Conservation (phyloP, 164 flowering plant genomes). For the Berberis thunbergii region DNA sequence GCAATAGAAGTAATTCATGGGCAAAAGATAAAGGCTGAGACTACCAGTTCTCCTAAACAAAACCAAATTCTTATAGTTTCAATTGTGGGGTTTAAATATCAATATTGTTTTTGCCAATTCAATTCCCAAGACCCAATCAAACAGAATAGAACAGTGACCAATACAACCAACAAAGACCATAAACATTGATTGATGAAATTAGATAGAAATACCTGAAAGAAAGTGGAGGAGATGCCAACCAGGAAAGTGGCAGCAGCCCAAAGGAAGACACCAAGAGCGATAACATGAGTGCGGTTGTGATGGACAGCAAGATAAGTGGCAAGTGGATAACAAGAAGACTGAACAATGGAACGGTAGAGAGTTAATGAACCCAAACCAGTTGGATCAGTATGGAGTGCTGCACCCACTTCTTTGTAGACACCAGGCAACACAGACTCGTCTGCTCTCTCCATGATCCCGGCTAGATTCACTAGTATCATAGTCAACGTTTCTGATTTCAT, state of each 20-base stretch:
- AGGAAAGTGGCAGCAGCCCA: constrained; percentile 95
- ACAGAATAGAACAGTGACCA: too few relatives aligned
- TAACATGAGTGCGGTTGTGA: constrained; percentile 69
- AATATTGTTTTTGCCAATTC: too few relatives aligned
- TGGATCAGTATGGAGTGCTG: constrained; percentile 67
- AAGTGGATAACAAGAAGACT: constrained; percentile 63
- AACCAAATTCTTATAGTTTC: too few relatives aligned
- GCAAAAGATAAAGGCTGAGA: too few relatives aligned
- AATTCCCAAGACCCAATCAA: too few relatives aligned
- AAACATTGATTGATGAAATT: neutral
- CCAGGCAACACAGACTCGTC: constrained; percentile 85
- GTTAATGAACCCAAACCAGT: constrained; percentile 73
- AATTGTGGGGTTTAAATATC: too few relatives aligned
- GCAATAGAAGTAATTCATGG: too few relatives aligned
- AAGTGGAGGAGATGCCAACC: constrained; percentile 71
- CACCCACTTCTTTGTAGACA: constrained; percentile 78
- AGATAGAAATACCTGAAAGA: constrained; percentile 40
- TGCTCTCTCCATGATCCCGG: constrained; percentile 80
- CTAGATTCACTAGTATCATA: constrained; percentile 63
- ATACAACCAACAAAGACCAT: too few relatives aligned
- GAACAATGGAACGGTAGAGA: constrained; percentile 71
- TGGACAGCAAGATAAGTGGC: constrained; percentile 67
- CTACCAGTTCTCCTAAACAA: too few relatives aligned
- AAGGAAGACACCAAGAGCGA: constrained; percentile 76
- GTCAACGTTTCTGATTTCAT: constrained; percentile 57